Percentiles rank a stretch among this genome's conserved stretches.
Evolutionary conservation across 73 alveolate genomes (phyloP).

Genomic region (Paramecium octaurelia): DNA sequence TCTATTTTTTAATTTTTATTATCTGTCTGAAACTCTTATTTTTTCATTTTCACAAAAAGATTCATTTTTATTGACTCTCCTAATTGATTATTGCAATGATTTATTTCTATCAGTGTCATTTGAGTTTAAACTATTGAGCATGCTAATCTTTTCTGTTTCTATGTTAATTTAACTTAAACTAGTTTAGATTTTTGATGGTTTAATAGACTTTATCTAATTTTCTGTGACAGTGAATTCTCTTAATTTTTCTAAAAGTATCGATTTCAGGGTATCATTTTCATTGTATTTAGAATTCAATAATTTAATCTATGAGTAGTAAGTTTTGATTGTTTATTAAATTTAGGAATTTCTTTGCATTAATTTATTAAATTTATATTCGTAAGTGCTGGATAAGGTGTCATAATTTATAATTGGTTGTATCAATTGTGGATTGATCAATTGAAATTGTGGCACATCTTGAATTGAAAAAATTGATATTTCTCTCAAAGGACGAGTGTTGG

Average conservation of each 20-base stretch:
- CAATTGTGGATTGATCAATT: neutral
- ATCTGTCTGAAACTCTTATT: neutral
- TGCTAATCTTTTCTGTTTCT: neutral
- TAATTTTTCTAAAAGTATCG: neutral
- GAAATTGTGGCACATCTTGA: neutral
- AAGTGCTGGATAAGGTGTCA: neutral
- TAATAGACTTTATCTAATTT: neutral
- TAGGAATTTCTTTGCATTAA: neutral
- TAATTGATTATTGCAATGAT: neutral
- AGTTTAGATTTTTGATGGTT: neutral
- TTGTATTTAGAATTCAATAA: neutral
- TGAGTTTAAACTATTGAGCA: neutral
- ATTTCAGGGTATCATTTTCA: neutral
- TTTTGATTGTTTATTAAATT: neutral
- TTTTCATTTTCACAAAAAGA: neutral
- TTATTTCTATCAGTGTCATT: neutral
- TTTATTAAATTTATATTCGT: neutral
- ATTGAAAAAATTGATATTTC: neutral
- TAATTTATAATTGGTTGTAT: neutral
- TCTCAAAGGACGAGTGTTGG: neutral
- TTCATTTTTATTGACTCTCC: neutral
- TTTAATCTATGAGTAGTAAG: neutral
- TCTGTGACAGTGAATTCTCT: neutral
- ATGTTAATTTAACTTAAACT: neutral
- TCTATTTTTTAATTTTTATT: neutral